Evolutionary conservation across 2,329 filamentous ascomycete genomes (phyloP), one percentile per base, ranked within the genome.

Genomic region (Sclerotinia sclerotiorum): DNA sequence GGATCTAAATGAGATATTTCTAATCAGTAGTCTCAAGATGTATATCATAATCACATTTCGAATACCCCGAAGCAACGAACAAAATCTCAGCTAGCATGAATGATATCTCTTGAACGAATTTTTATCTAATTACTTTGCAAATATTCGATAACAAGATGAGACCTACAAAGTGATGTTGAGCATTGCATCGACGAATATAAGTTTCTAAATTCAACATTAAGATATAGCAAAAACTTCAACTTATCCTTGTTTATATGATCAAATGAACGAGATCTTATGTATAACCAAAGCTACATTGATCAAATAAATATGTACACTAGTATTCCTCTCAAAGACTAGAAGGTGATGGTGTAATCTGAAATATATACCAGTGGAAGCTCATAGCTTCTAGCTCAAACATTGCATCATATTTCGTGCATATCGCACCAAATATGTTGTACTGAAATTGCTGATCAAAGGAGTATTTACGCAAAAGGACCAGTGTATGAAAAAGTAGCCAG

Each of bases 281-380:
- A 35, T 21, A 19, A 13, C 21, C 32, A 24, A 21, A 51, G 21
- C 29, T n/a, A 51, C 32, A 35, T 24, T n/a, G n/a, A n/a, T n/a
- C 44, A 11, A 62, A 13, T 39, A 7, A 62, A 51, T n/a, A n/a
- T n/a, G n/a, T n/a, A n/a, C 2, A 1, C 29, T 46, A 21, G 19
- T 7, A n/a, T 11, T 49, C 29, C 51, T 48, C 19, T 27, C 44
- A 62, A 62, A 49, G 58, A 6, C 29, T 21, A 13, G 58, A 51
- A 49, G 15, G 27, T 4, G 21, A 62, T 62, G 58, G 46, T 29
- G 58, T 29, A 51, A 62, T 62, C 10, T 39, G 29, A 15, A 17
- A 32, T 62, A n/a, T n/a, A n/a, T n/a, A 39, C 60, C 46, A 51
- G 51, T 62, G 21, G 60, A 62, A 29, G 39, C 32, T 35, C 60